A percentile compares a stretch with the other conserved stretches of the same genome.
Conservation (phyloP, 2,329 filamentous ascomycete species). For the Chaetomiaceae sp. region DNA sequence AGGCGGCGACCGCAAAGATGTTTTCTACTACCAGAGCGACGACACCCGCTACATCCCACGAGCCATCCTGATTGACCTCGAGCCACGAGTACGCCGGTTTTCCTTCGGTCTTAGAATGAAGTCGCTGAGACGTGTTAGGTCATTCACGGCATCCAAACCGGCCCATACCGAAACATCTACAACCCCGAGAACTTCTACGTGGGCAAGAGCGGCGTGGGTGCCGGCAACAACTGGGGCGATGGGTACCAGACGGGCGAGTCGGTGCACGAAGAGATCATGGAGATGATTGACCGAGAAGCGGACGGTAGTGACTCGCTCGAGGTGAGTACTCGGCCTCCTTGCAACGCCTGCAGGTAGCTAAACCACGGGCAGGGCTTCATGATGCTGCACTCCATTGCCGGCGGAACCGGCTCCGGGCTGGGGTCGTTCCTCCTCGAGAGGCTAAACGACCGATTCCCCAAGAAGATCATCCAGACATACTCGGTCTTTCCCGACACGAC, state of each 20-base stretch:
- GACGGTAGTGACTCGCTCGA: constrained; percentile 97
- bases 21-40: constrained; percentile 99
- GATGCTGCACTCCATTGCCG: constrained; percentile 96
- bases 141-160: constrained; percentile 86
- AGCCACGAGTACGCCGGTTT: constrained; percentile 77
- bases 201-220: constrained; percentile 86
- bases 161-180: constrained; percentile 97
- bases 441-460: constrained; percentile 95
- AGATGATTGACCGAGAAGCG: constrained; percentile 98
- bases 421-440: constrained; percentile 92
- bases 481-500: constrained; percentile 96
- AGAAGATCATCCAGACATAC: constrained; percentile 98
- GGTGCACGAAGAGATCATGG: constrained; percentile 95
- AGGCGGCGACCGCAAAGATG: constrained; percentile 95
- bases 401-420: constrained; percentile 92
- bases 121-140: constrained; percentile 46
- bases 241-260: constrained; percentile 89
- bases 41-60: constrained; percentile 97
- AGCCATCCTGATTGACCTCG: constrained; percentile 90
- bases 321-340: constrained; percentile 40
- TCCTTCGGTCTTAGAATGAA: too few relatives aligned
- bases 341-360: constrained; percentile 14
- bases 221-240: constrained; percentile 97
- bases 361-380: constrained; percentile 73
- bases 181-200: constrained; percentile 99